Conservation (phyloP, 148 eudicot species). For the Persicaria tinctoria region DNA sequence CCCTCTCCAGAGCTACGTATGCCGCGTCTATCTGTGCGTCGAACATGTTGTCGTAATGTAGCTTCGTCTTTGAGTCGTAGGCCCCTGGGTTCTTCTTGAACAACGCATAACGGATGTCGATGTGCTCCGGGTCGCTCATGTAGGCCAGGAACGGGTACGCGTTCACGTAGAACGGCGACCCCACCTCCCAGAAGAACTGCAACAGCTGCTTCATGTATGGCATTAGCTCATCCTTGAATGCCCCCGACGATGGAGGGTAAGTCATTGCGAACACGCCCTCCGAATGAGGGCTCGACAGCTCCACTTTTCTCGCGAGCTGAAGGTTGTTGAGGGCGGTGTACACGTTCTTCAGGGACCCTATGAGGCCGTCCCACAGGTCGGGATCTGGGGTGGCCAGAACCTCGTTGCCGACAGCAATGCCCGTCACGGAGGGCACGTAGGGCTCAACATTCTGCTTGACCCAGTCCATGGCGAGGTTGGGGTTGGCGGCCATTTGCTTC, state of each 20-base stretch:
- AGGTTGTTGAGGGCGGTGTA: constrained; percentile 2
- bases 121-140: not conserved
- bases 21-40: constrained; percentile 17
- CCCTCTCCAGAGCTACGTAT: not conserved
- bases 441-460: not conserved
- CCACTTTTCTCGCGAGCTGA: not conserved
- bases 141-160: constrained; percentile 18
- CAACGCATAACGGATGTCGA: not conserved
- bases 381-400: constrained; percentile 11
- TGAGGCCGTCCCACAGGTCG: not conserved
- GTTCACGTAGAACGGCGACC: constrained; percentile 12
- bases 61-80: constrained; percentile 8
- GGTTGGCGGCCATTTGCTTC: not conserved
- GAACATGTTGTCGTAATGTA: constrained; percentile 19
- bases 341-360: constrained; percentile 1
- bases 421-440: not conserved
- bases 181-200: not conserved
- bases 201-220: not conserved
- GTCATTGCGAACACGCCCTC: not conserved
- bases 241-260: constrained; percentile 12
- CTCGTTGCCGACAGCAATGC: constrained; percentile 15
- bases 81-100: constrained; percentile 16
- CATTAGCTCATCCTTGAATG: constrained; percentile 7
- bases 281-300: constrained; percentile 11
- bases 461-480: not conserved